Evolutionary conservation across 2,329 filamentous ascomycete genomes (phyloP).

Genomic region (Calonectria hawksworthii): DNA sequence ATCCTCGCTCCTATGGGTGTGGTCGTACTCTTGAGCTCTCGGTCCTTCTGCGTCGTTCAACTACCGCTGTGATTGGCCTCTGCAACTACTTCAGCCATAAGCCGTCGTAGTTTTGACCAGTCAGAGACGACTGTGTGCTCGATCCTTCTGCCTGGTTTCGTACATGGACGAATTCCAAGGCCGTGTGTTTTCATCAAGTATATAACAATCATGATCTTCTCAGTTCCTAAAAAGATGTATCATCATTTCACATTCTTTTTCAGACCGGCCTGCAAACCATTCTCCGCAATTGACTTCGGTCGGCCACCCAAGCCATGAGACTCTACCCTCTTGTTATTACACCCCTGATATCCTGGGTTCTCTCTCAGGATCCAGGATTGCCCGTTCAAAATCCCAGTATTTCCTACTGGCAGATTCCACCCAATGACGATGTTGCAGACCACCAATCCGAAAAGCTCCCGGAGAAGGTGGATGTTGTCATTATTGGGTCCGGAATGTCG

Average conservation of each 20-base stretch:
- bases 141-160: not conserved
- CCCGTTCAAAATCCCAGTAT: slow-evolving; percentile 14
- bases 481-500: slow-evolving; percentile 18
- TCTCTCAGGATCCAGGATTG: slow-evolving; percentile 6
- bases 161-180: not conserved
- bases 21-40: not conserved
- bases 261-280: no score
- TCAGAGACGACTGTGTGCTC: not conserved
- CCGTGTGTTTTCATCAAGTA: not conserved
- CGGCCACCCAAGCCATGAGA: not conserved
- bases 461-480: slow-evolving; percentile 5
- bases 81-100: not conserved
- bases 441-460: slow-evolving; percentile 13
- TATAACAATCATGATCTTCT: not conserved
- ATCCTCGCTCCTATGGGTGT: not conserved
- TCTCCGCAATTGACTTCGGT: not conserved
- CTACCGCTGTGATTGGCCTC: not conserved
- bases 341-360: not conserved
- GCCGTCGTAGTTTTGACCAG: not conserved
- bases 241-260: not conserved
- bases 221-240: no score
- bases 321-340: not conserved
- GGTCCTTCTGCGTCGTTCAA: not conserved
- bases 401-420: slow-evolving; percentile 13
- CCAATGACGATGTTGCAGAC: slow-evolving; percentile 8